Evolutionary conservation across 2,329 filamentous ascomycete species (phyloP), one percentile per base, ranked within the genome.

Genomic region (Cytospora chrysosperma): DNA sequence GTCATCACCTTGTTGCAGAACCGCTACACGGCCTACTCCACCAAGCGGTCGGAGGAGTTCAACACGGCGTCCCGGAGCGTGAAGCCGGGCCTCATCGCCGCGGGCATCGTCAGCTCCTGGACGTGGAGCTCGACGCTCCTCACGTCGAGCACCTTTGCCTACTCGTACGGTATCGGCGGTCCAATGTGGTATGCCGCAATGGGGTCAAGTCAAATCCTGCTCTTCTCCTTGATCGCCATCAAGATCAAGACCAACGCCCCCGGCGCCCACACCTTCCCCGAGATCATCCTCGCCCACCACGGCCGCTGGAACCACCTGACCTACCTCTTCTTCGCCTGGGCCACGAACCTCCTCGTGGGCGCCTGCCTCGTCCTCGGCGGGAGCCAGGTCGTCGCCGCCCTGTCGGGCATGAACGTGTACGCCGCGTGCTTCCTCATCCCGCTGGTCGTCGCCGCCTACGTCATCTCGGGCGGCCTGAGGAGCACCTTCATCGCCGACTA

Each of bases 21-120:
- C 65, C 69, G 74, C 15, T 77, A 75, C 62, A 68, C 72, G 5
- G 61, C 66, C 26, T 75, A 78, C 69, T 78, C 76, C 7, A 79
- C 76, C 7, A 74, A 75, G 34, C 73, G 75, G 58, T 75, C 77
- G 4, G 79, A 82, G 65, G 77, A 80, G 65, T 81, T 81, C 74
- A 79, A 78, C 69, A 81, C 79, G 1, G 79, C 79, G 0, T 79
- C 76, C 5, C 71, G 76, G 47, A 74, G 71, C 47, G 75, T 79
- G 49, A 78, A 78, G 59, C 76, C 79, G 1, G 79, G 79, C 8
- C 74, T 82, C 6, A 79, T 81, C 56, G 77, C 78, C 4, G 76
- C 75, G 8, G 78, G 77, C 4, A 78, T 82, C 59, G 79, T 82
- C 15, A 79, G 75, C 5, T 78, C 79, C 2, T 82, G 80, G 80